Evolutionary conservation across 75 land plant species (phyloP), one percentile per base, ranked within the genome.

Genomic region (Selaginella moellendorffii): DNA sequence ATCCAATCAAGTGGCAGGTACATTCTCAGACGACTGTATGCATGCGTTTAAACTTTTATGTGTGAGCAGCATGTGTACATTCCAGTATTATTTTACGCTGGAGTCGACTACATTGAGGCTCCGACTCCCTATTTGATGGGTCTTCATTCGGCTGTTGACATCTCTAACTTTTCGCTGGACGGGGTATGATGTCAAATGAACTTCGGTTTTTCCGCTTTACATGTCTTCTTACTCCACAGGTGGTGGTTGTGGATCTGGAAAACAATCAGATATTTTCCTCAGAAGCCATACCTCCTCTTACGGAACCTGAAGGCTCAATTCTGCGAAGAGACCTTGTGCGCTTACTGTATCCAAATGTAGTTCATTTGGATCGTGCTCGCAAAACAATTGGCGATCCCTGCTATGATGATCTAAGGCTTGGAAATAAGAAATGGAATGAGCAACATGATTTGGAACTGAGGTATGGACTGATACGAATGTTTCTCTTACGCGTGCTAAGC

Each of bases 81-180:
- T 79, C 98, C 98, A 66, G 74, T 93, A 53, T 81, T 93, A 28
- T 93, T 93, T 76, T 83, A 81, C 78, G 87, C 87, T 74, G 98
- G 96, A 69, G 96, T 89, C 14, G 98, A 93, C 54, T 93, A 88
- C 63, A 86, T 93, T 59, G 98, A 89, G 74, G 98, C 98, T 62
- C 98, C 98, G 60, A 88, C 96, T 2, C 96, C 98, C 24, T 93
- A 93, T 68, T 82, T 93, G 81, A 93, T 93, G 98, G 98, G 98
- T 63, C 98, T 93, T 69, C 96, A 87, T 74, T 85, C 96, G 10
- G 83, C 80, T 56, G 90, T 93, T 66, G 98, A 93, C 71, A 93
- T 83, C 61, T 74, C 76, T 60, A 63, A 67, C 20, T 77, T 81
- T 2, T 27, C 68, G 1, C 78, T 93, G 81, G 98, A 93, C 75